These are phyloP conservation scores for Penicillium janthinellum DNA, from an alignment of 2,329 filamentous ascomycete species.

Conservation along the genomic window DNA sequence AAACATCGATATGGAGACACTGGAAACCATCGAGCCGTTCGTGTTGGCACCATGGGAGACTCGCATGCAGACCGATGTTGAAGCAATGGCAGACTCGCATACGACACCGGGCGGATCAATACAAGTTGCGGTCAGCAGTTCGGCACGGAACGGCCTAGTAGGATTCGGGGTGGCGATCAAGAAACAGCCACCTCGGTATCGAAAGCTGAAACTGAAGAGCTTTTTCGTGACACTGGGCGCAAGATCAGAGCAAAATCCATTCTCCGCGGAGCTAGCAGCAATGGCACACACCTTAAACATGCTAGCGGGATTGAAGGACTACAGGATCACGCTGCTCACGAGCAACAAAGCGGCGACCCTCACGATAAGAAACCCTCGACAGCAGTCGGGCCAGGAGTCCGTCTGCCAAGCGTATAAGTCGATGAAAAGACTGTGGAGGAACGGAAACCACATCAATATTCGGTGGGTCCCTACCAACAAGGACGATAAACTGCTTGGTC, in stretches of 20 bases:
- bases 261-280: slow-evolving; percentile 27
- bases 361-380: slow-evolving; percentile 22
- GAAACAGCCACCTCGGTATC: slow-evolving; percentile 32
- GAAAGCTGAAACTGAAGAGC: slow-evolving; percentile 23
- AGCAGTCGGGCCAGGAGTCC: slow-evolving; percentile 26
- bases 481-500: slow-evolving; percentile 18
- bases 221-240: slow-evolving; percentile 21
- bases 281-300: slow-evolving; percentile 25
- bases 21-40: slow-evolving; percentile 17
- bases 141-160: slow-evolving; percentile 20
- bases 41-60: slow-evolving; percentile 10
- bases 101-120: slow-evolving; percentile 6
- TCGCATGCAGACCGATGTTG: slow-evolving; percentile 5
- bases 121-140: slow-evolving; percentile 23
- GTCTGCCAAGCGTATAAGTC: slow-evolving; percentile 26
- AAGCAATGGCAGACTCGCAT: background rate
- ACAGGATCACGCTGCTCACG: slow-evolving; percentile 23
- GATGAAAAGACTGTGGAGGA: slow-evolving; percentile 23
- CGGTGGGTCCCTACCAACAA: slow-evolving; percentile 20
- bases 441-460: slow-evolving; percentile 24
- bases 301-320: slow-evolving; percentile 21
- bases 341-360: slow-evolving; percentile 30
- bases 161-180: slow-evolving; percentile 28
- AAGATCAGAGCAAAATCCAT: slow-evolving; percentile 28
- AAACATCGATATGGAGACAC: slow-evolving; percentile 10